Base-by-base conservation (phyloP, 2,329 filamentous ascomycete species). In the Pseudogymnoascus sp. region DNA sequence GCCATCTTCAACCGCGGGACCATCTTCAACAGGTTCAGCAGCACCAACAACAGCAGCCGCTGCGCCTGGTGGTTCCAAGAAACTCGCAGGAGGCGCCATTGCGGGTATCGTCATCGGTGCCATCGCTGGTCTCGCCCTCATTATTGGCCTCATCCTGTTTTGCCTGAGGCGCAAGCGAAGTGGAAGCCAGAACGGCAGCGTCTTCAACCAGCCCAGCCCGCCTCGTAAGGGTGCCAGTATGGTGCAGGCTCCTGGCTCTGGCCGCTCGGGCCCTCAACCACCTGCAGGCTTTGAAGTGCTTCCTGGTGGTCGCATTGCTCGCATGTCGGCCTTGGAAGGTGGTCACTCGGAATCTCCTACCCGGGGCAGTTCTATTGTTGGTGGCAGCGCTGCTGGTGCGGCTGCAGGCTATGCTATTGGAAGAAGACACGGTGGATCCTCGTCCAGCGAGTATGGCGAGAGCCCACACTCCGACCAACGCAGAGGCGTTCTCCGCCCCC, bases 241-340 rank as follows among this genome's bases (percentile, higher is more conserved):
- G 66, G 66, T 74, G 6, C 78, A 80, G 64, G 67, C 69, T n/a
- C 47, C 47, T 7, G 28, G 25, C 25, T 53, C 47, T 30, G 70
- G 74, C 12, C 74, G 74, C 68, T 77, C 79, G 69, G 69, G 71
- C 4, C 78, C 78, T 65, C 73, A 72, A 62, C 70, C 72, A 9
- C 70, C 70, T 2, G 70, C 71, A 66, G 86, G 84, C 39, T 89
- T 90, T 65, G 88, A 91, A 67, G 82, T 91, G 14, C 80, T 95
- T 9, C 90, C 91, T 5, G 92, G 91, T 43, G 91, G 91, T 30
- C 87, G 94, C 64, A 94, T 99, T 62, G 90, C 94, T 38, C 87
- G 94, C 61, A 97, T 99, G 94, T 92, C 93, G 38, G 94, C 94
- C 35, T 75, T 99, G 59, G 93, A 97, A 75, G 87, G 86, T 4